Evolutionary conservation across 768 basidiomycete species (phyloP), one percentile per base, ranked within the genome.

Genomic region (Daedaleopsis sinensis): DNA sequence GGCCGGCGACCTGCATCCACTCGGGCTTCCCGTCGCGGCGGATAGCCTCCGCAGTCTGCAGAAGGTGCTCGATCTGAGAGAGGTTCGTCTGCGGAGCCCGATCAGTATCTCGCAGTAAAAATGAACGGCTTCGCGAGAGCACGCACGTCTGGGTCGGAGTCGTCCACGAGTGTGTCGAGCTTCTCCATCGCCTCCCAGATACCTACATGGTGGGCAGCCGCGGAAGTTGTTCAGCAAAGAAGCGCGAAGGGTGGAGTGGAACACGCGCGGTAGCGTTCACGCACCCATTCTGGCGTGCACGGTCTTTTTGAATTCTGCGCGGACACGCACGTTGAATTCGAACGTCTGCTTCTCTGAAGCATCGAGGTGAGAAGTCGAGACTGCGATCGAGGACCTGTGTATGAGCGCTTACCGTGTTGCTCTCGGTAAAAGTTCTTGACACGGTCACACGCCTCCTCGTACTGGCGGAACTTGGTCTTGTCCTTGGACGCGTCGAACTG

Each of bases 11-110:
- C 78, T 93, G 91, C 92, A 94, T 93, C 92, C 92, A 94, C 64
- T 94, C 92, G 0, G 92, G 93, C 70, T 92, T 91, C 0, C 91
- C 92, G 63, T 94, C 93, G 23, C 83, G 79, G 48, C 93, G 82
- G 65, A 94, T 93, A 12, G 93, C 91, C 68, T 94, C 93, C n/a
- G 93, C 93, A 0, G 93, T 94, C 70, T 96, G 94, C 1, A 96
- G 81, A 3, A 96, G 81, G 71, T 96, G 94, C 67, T 94, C 91
- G 36, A 96, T 94, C 76, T 96, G 94, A 38, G 91, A 87, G 32
- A 91, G 74, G 64, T 77, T 80, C 1, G 90, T 91, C 90, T 92
- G 70, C 9, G 35, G 6, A 32, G 18, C 15, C 18, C 13, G 42
- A 57, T 55, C 39, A 62, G 63, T 43, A 46, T 36, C 35, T 27